Base-by-base conservation (phyloP, 495 filamentous ascomycete genomes). In the Trichocladium uniseriatum region DNA sequence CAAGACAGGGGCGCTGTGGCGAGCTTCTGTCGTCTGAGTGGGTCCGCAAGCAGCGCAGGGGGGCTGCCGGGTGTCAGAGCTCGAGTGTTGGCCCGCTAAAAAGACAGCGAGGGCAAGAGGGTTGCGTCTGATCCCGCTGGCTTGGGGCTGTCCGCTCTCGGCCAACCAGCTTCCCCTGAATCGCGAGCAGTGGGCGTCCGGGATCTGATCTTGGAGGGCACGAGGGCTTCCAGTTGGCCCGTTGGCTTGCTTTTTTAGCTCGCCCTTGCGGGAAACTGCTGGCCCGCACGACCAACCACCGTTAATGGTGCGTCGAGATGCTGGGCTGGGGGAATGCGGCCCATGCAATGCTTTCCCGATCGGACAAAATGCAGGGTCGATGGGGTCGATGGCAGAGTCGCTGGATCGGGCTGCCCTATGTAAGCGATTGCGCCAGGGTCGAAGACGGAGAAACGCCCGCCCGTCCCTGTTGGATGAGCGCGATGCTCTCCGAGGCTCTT, bases 211-310 rank as follows among this genome's bases (percentile, higher is more conserved):
- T 51, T 43, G 51, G 50, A 48, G 44, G 36, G 42, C 48, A 57
- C 50, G 40, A 41, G 20, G 48, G 34, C 49, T 37, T 55, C 34
- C 22, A 44, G 58, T 59, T 61, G 51, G 51, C 45, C 38, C 45
- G 56, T 46, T 44, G 51, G 54, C 32, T 35, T 47, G 54, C 4
- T 27, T 22, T 45, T 45, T 43, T 53, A 28, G 19, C 35, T 43
- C 51, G 47, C 59, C 51, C 52, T 62, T 59, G 56, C 47, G 51
- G 56, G 24, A 8, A 27, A 54, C 49, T 49, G 46, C 53, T 61
- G 52, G 48, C 41, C 42, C 21, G 34, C 48, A 35, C 45, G 56
- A 42, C 58, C 56, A 57, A 63, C 56, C 53, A 59, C 56, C 48
- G 45, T 51, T 15, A n/a, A 29, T 24, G 47, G 42, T 38, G 7